These are phyloP conservation scores for Candida bentonensis DNA, from an alignment of 805 yeast species.

Conservation along the genomic window DNA sequence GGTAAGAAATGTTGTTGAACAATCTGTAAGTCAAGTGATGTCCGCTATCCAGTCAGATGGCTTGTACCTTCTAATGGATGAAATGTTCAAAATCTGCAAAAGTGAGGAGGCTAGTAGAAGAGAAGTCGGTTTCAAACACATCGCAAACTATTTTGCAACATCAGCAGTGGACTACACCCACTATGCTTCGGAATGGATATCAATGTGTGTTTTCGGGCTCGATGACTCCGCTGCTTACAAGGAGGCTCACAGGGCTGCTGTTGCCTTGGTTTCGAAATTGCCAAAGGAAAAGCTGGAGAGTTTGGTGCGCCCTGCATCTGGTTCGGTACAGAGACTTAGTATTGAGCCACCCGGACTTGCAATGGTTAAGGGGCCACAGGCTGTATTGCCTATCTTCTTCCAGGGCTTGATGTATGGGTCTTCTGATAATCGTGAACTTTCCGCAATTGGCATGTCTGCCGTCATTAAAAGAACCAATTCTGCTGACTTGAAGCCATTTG, in stretches of 20 bases:
- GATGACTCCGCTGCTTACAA: conserved; percentile 44
- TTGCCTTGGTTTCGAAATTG: conserved; percentile 55
- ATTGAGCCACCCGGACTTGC: conserved; percentile 54
- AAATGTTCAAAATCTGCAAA: conserved; percentile 34
- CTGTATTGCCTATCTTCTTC: conserved; percentile 78
- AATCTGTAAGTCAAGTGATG: conserved; percentile 55
- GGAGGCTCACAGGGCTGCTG: conserved; percentile 49
- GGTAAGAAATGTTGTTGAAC: conserved; percentile 22
- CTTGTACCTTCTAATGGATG: conserved; percentile 64
- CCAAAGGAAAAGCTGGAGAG: conserved; percentile 64
- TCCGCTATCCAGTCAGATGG: conserved; percentile 70
- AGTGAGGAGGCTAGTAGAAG: conserved; percentile 50
- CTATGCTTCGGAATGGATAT: conserved; percentile 63
- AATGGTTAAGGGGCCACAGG: conserved; percentile 63
- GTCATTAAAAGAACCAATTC: conserved; percentile 77
- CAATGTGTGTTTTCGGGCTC: conserved; percentile 53
- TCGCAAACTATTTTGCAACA: conserved; percentile 55
- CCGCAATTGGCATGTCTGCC: conserved; percentile 84
- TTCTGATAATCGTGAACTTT: conserved; percentile 63
- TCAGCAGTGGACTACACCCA: conserved; percentile 53
- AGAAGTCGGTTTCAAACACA: conserved; percentile 36
- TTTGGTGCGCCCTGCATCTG: conserved; percentile 68
- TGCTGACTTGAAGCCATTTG: conserved; percentile 63
- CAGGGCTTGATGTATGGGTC: conserved; percentile 94
- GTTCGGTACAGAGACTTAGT: conserved; percentile 54